phyloP scores from a whole-genome alignment of 2,329 filamentous ascomycete genomes.

The Fusarium agapanthi region DNA sequence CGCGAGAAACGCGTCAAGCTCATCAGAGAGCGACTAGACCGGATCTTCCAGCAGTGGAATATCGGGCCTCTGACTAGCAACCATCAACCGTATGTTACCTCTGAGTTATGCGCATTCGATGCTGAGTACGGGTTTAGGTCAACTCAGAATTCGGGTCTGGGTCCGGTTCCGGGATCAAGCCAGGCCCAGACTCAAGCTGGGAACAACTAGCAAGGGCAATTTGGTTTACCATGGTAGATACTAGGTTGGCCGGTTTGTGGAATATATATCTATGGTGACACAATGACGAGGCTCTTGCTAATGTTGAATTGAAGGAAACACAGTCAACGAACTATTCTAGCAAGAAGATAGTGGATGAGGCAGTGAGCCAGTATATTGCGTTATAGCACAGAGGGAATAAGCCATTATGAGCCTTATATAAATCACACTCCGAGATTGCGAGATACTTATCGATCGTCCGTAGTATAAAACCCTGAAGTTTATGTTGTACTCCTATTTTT shows the following conservation, averaged over 20 bases:
- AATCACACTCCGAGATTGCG: not conserved
- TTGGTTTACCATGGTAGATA: not conserved
- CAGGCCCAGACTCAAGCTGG: not conserved
- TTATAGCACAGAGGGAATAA: not conserved
- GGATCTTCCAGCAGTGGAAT: slow-evolving; percentile 1
- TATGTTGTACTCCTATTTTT: not conserved
- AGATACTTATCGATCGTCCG: not conserved
- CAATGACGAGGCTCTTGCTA: not conserved
- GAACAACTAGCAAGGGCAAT: not conserved
- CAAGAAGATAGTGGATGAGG: not conserved
- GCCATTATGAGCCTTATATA: too few relatives aligned
- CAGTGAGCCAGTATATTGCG: not conserved
- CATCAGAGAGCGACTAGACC: not conserved
- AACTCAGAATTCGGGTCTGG: not conserved
- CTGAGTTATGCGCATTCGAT: not conserved
- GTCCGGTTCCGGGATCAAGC: not conserved
- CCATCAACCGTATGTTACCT: not conserved
- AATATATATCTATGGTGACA: not conserved
- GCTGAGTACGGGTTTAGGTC: not conserved
- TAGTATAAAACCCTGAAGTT: not conserved
- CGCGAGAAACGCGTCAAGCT: not conserved
- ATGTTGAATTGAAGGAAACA: not conserved
- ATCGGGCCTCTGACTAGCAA: not conserved
- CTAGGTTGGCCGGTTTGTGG: not conserved
- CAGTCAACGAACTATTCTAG: not conserved